phyloP scores from a whole-genome alignment of 352 stramenopile species.

The Ochromonadaceae sp. region DNA sequence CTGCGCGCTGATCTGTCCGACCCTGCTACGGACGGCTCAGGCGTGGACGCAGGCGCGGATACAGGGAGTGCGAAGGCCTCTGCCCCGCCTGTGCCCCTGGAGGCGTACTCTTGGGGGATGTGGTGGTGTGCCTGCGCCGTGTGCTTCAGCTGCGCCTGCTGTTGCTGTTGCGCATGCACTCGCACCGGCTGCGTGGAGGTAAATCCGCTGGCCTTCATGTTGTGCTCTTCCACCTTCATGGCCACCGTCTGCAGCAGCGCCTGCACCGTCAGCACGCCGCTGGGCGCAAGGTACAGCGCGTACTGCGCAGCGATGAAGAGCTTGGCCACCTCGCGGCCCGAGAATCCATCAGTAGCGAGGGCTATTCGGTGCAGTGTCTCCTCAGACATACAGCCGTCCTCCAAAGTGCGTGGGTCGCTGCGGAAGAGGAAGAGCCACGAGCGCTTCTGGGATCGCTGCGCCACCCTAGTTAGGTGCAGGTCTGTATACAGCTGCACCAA shows the following conservation, averaged over 20 bases:
- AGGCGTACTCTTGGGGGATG: no score
- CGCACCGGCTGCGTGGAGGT: constrained; percentile 15
- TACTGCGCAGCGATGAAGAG: constrained; percentile 83
- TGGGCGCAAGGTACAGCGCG: constrained; percentile 38
- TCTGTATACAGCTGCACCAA: constrained; percentile 54
- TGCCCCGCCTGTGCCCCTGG: no score
- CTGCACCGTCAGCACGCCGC: background rate
- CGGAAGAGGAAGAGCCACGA: background rate
- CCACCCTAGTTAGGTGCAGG: constrained; percentile 27
- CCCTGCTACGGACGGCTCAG: no score
- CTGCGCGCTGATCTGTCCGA: no score
- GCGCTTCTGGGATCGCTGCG: background rate
- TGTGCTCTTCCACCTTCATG: constrained; percentile 1
- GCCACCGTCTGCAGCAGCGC: background rate
- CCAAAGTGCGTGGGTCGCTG: constrained; percentile 22
- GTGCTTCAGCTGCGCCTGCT: no score
- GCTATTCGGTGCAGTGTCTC: constrained; percentile 55
- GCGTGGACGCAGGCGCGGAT: no score
- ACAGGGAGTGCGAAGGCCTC: no score
- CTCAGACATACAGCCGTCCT: constrained; percentile 47
- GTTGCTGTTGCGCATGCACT: background rate
- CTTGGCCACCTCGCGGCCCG: constrained; percentile 85
- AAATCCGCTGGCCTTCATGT: constrained; percentile 10
- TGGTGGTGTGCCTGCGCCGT: no score
- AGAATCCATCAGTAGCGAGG: constrained; percentile 69